phyloP scores from a whole-genome alignment of 208 protist species.

The Leishmania amazonensis region DNA sequence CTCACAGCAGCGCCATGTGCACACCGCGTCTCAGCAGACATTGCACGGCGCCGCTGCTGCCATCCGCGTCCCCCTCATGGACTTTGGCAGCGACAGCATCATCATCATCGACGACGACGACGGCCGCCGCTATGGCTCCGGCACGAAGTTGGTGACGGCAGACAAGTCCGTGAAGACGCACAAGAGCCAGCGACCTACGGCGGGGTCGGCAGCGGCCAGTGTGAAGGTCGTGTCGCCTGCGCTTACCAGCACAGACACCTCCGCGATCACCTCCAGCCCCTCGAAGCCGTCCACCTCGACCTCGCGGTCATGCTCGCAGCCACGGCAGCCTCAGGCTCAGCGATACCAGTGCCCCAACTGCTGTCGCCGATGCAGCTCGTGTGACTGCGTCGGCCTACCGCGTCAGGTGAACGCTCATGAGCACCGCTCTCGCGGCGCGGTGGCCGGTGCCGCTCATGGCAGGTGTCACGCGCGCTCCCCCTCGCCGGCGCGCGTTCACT shows the following conservation, averaged over 20 bases:
- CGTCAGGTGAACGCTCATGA: neutral
- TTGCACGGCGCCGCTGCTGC: neutral
- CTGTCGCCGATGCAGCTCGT: constrained; percentile 18
- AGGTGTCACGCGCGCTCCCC: neutral
- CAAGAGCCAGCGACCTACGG: neutral
- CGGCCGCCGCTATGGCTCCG: neutral
- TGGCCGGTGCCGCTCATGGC: neutral
- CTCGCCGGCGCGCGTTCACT: neutral
- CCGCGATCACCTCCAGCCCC: constrained; percentile 21
- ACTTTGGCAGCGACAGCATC: neutral
- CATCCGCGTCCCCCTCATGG: constrained; percentile 16
- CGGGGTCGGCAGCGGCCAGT: neutral
- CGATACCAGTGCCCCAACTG: constrained; percentile 17
- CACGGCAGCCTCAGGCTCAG: neutral
- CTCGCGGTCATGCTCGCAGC: constrained; percentile 8
- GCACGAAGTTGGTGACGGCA: neutral
- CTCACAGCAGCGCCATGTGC: neutral
- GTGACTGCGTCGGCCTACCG: constrained; percentile 11
- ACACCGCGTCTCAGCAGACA: constrained; percentile 1
- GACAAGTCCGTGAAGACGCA: neutral
- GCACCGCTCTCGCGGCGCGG: neutral
- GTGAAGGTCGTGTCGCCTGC: neutral
- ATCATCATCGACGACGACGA: neutral
- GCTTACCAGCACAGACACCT: constrained; percentile 28
- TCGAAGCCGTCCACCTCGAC: constrained; percentile 16